Percentiles rank a stretch among this genome's conserved stretches.
These are phyloP conservation scores for Entomortierella parvispora DNA, from an alignment of 192 early-diverging fungal genomes.

Conservation along the genomic window DNA sequence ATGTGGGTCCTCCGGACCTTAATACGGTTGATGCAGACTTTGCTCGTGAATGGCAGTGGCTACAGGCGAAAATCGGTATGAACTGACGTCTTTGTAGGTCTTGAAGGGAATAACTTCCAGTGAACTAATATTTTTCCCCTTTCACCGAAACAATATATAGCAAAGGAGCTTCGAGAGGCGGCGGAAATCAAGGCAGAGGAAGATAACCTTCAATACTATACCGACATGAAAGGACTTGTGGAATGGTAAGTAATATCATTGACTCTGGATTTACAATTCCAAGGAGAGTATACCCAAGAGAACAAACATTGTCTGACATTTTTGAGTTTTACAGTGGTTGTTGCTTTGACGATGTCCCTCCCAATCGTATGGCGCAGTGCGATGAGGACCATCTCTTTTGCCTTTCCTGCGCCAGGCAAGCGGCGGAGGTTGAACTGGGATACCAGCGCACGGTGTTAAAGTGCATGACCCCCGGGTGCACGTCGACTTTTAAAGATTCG, in stretches of 20 bases:
- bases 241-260: constrained; percentile 26
- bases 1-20: background rate
- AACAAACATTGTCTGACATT: too few species aligned
- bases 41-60: constrained; percentile 14
- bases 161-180: constrained; percentile 9
- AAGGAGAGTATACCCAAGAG: too few species aligned
- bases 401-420: constrained; percentile 57
- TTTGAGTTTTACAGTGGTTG: constrained; percentile 51
- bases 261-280: too few species aligned
- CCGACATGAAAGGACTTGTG: constrained; percentile 10
- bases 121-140: background rate
- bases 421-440: constrained; percentile 61
- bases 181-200: constrained; percentile 30
- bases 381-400: constrained; percentile 70
- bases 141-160: background rate
- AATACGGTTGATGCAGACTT: constrained; percentile 18
- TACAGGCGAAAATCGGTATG: constrained; percentile 23
- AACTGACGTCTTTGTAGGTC: too few species aligned
- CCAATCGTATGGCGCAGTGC: constrained; percentile 56
- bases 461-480: constrained; percentile 61
- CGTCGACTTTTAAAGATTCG: constrained; percentile 42
- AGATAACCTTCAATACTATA: constrained; percentile 18
- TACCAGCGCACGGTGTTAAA: constrained; percentile 56
- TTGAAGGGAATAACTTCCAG: too few species aligned
- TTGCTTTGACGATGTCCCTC: constrained; percentile 56